Evolutionary conservation across 352 stramenopile species (phyloP), one percentile per base, ranked within the genome.

Genomic region (Phytopythium mirpurense): DNA sequence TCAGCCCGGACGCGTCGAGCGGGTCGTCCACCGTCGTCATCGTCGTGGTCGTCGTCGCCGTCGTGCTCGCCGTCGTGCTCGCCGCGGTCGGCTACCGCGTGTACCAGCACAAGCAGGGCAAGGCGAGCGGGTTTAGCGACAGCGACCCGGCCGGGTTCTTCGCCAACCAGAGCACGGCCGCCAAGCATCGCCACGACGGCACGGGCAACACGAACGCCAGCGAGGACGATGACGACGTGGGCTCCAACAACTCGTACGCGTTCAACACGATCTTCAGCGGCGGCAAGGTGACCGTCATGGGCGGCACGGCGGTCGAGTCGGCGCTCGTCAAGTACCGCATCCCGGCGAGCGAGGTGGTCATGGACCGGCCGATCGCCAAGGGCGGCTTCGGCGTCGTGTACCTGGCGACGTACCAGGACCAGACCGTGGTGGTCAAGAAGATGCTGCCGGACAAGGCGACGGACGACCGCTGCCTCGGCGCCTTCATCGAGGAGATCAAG

Each of bases 401-500:
- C 52, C 54, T 93, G 26, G 83, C 79, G 0, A 71, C 55, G 10
- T 88, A 89, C 58, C 69, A 88, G 41, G 58, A 54, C 23, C 69
- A 79, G 14, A 45, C 74, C 1, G 72, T 94, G 9, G 81, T 89
- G 16, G 70, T 94, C 19, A 94, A 94, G 64, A 89, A 90, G 56
- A 88, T 90, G 51, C 51, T 94, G 18, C 83, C 83, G 0, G 83
- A 94, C 43, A 90, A 90, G 56, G 79, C 83, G 42, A 82, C 65
- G 8, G 83, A 94, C 50, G 78, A 91, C 50, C 70, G 71, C 11
- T 83, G 67, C 52, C 61, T 94, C 15, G 68, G 67, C 23, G 75
- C 70, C 1, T 94, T 94, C 49, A 68, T 92, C 45, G 79, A 88
- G 12, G 84, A 94, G 63, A 93, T 93, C 56, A 88, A 90, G 65